These are phyloP conservation scores for Yamadazyma blattariae DNA, from an alignment of 1,139 yeast genomes.

Conservation along the genomic window DNA sequence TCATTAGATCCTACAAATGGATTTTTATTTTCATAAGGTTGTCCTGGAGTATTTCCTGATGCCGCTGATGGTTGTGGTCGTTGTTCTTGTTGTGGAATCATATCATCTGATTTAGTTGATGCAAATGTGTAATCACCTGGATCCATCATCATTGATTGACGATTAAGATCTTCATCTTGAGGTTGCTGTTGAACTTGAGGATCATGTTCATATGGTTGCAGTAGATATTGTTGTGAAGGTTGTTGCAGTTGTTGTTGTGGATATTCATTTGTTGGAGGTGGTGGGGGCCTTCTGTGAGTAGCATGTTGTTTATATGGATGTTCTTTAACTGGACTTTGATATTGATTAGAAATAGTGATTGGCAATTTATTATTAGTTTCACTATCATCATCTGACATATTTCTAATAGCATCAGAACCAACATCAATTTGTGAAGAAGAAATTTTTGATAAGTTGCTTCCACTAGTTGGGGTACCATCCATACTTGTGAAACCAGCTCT, in stretches of 20 bases:
- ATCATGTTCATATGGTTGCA: slow-evolving; percentile 2
- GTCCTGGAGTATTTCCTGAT: neutral
- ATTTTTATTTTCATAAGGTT: slow-evolving; percentile 1
- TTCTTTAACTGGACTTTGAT: slow-evolving; percentile 30
- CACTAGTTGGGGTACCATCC: slow-evolving; percentile 12
- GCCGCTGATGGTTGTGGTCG: too few relatives aligned
- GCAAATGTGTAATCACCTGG: slow-evolving; percentile 22
- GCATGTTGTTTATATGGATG: slow-evolving; percentile 23
- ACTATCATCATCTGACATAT: slow-evolving; percentile 26
- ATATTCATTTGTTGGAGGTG: neutral
- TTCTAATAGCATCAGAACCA: slow-evolving; percentile 1
- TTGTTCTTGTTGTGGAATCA: slow-evolving; percentile 1
- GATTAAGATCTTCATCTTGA: slow-evolving; percentile 9
- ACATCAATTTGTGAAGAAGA: slow-evolving; percentile 7
- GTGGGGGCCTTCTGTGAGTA: slow-evolving; percentile 24
- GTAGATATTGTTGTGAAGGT: slow-evolving; percentile 5
- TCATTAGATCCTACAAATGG: slow-evolving; percentile 18
- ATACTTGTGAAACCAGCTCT: slow-evolving; percentile 14
- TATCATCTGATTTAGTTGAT: slow-evolving; percentile 19
- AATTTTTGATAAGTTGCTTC: slow-evolving; percentile 7
- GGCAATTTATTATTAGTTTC: slow-evolving; percentile 26
- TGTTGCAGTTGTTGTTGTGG: slow-evolving; percentile 8
- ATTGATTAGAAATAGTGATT: slow-evolving; percentile 30
- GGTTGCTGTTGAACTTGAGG: slow-evolving; percentile 6
- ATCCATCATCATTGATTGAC: slow-evolving; percentile 6